Base-by-base conservation (phyloP, 2,329 filamentous ascomycete genomes). In the Aspergillus fumigatus region DNA sequence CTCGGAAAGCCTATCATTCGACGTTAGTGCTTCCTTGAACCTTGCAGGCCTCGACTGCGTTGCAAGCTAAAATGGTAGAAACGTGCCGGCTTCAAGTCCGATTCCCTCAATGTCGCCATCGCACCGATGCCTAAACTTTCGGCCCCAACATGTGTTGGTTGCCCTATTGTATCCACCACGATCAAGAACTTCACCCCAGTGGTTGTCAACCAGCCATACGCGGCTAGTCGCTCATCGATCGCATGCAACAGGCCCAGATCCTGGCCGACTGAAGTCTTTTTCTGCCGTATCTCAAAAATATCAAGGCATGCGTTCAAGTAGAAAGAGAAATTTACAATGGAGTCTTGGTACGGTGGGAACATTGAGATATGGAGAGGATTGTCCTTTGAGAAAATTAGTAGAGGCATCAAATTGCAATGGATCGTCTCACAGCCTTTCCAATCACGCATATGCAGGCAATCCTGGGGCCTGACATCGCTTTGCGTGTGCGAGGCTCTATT, bases 191-290 rank as follows among this genome's bases (percentile, higher is more conserved):
- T 92, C 61, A 96, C 86, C 43, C 92, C 92, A 26, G 94, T 97
- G 75, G 96, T 97, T 55, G 94, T 97, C 75, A 97, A 84, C 85
- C 90, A 97, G 67, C 94, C 94, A 78, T 97, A 99, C 64, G 92
- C 89, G 38, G 92, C 92, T 49, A 97, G 82, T 26, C 92, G 85
- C 77, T 99, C 93, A 77, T 97, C 94, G 58, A 97, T 82, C 57
- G 92, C 92, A 77, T 97, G 93, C 51, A 99, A 82, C 11, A 97
- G 84, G 29, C 94, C 93, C 63, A 94, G 88, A 72, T 97, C 93
- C 65, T 94, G 92, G 51, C 90, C 89, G 57, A 84, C 78, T 23
- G 83, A 84, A 67, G 88, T 88, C 67, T 86, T 83, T 53, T 88
- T 88, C 62, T 90, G 82, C 56, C 92, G 90, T 58, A 92, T 85